Base-by-base conservation (phyloP, 2,329 filamentous ascomycete species). In the Sporothrix phasma region DNA sequence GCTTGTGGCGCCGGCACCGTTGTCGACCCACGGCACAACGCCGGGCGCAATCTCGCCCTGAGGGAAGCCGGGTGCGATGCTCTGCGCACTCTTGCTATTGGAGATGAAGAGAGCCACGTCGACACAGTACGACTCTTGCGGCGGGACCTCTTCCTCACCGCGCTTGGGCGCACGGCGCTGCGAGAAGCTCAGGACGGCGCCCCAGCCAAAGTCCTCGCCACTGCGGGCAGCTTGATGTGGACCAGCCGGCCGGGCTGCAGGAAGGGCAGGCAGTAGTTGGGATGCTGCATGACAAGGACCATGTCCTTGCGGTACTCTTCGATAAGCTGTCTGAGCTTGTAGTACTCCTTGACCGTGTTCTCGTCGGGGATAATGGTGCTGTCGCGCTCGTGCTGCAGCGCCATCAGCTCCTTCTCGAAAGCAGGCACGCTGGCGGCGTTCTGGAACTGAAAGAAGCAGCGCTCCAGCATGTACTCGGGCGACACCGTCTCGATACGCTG, bases 401-500 rank as follows among this genome's bases (percentile, higher is more conserved):
- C 82, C 72, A 86, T 84, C 66, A 97, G 79, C 69, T 96, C 88
- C 74, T 89, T 90, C 75, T 99, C 94, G 24, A 97, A 76, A 13
- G 82, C 81, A 22, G 89, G 89, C 8, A 97, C 91, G 69, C 88
- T 92, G 11, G 93, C 89, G 1, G 90, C 90, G 71, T 96, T 97
- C 74, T 99, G 94, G 77, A 99, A 99, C 75, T 99, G 94, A 75
- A 90, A 95, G 79, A 99, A 99, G 73, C 94, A 99, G 69, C 89
- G 85, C 78, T 97, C 92, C n/a, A 99, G 80, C 94, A 99, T 99
- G 72, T 90, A 97, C 71, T 99, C 93, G 2, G 95, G 94, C 8
- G 92, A 97, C 60, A 99, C 96, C n/a, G 92, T 93, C 74, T 99
- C 94, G n/a, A 99, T 93, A 76, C 94, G 85, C 75, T 97, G 88